These are phyloP conservation scores for Amanita fuliginea DNA, from an alignment of 768 basidiomycete genomes.

Conservation along the genomic window DNA sequence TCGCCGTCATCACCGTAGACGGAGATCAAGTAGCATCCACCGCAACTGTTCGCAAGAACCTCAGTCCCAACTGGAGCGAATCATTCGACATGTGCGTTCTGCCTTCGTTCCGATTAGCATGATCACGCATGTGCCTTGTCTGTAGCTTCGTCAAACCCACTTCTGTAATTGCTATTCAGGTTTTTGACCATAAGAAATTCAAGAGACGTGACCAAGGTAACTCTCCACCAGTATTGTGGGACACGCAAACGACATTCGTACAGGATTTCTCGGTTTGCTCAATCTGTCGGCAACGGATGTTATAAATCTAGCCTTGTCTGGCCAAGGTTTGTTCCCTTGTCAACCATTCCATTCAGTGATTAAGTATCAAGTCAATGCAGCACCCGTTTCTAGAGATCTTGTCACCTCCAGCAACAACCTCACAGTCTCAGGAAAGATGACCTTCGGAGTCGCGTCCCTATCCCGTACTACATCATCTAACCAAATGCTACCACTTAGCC, in stretches of 20 bases:
- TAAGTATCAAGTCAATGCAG: constrained; percentile 20
- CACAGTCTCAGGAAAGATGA: constrained; percentile 74
- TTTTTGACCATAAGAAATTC: constrained; percentile 87
- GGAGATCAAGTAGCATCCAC: constrained; percentile 77
- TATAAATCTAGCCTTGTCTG: constrained; percentile 33
- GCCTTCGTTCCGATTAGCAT: constrained; percentile 5
- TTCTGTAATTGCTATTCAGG: constrained; percentile 72
- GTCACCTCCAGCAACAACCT: constrained; percentile 66
- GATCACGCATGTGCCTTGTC: constrained; percentile 8
- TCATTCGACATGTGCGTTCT: constrained; percentile 64
- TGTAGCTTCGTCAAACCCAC: constrained; percentile 44
- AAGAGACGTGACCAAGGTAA: constrained; percentile 75
- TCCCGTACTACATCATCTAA: constrained; percentile 18
- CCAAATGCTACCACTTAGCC: neutral
- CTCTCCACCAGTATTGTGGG: constrained; percentile 19
- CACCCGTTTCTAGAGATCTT: constrained; percentile 66
- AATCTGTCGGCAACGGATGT: constrained; percentile 46
- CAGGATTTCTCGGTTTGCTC: constrained; percentile 50
- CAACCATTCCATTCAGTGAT: constrained; percentile 7
- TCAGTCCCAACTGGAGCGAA: constrained; percentile 77
- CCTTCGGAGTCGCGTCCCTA: constrained; percentile 43
- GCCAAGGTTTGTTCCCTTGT: constrained; percentile 27
- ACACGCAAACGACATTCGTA: constrained; percentile 1
- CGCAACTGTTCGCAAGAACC: constrained; percentile 51
- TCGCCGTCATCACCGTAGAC: constrained; percentile 81